Base-by-base conservation (phyloP, 768 basidiomycete genomes). In the Amanita pallidorosea region DNA sequence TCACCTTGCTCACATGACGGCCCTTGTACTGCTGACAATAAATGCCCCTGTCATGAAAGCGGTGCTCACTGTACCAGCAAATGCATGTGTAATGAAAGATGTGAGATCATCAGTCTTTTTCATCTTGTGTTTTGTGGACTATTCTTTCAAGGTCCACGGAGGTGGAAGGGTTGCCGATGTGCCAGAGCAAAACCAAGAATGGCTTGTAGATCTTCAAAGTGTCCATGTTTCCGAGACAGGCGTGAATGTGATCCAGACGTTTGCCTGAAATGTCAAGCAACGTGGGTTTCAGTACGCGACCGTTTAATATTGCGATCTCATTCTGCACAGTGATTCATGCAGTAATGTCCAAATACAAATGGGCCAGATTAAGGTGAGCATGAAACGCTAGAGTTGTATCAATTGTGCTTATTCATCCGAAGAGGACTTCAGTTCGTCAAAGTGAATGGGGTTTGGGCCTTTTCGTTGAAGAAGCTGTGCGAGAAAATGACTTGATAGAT, bases 171-270 rank as follows among this genome's bases (percentile, higher is more conserved):
- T 2, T 87, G 85, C 56, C 59, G 58, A 7, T 86, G 82, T 56
- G 60, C 62, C 1, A 62, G 59, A 34, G 36, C 20, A 6, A 62
- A 54, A 37, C 56, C 59, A 17, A 61, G 55, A 47, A 59, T 13
- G 31, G 11, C 31, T 12, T 56, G 17, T 77, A 69, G 63, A 72
- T 64, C 2, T 55, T 59, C 34, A 12, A 63, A 63, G 4, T 88
- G 85, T 55, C 70, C 73, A 7, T 88, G 85, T 58, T 67, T 63
- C 45, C 61, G 56, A 18, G 65, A 70, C 0, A 58, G 65, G 7
- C 69, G 79, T 33, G 86, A 88, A 60, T 88, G 86, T 53, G 83
- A 86, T 61, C 82, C 83, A 2, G 78, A 79, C 33, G 52, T 85
- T 7, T 88, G 86, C 54, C 5, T 57, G 9, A 65, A 65, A 11